These are phyloP conservation scores for Exophiala bonariae DNA, from an alignment of 2,329 filamentous ascomycete species.

Conservation along the genomic window DNA sequence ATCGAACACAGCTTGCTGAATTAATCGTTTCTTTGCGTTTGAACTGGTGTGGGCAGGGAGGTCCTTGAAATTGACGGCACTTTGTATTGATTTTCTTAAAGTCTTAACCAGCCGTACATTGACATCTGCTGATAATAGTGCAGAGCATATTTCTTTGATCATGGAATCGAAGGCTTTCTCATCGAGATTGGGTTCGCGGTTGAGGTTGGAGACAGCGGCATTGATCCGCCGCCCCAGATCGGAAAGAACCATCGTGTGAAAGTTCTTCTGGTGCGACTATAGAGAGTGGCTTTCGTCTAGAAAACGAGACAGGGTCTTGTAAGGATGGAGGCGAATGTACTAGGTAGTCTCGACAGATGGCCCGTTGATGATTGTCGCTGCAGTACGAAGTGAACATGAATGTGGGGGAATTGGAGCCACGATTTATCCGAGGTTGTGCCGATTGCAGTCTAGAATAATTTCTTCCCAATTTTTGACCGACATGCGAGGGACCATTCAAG, in stretches of 20 bases:
- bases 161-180: constrained; percentile 98
- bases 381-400: too few relatives aligned
- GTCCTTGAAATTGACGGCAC: constrained; percentile 91
- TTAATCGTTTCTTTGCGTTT: constrained; percentile 82
- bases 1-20: constrained; percentile 97
- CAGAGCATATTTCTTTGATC: constrained; percentile 97
- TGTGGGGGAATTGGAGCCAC: too few relatives aligned
- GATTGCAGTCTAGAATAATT: too few relatives aligned
- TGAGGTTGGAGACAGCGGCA: constrained; percentile 89
- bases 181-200: constrained; percentile 86
- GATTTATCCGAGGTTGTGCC: too few relatives aligned
- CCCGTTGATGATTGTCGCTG: too few relatives aligned
- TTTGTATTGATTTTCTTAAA: constrained; percentile 89
- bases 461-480: too few relatives aligned
- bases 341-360: too few relatives aligned
- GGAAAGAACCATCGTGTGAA: constrained; percentile 83
- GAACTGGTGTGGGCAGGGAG: constrained; percentile 81
- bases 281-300: too few relatives aligned
- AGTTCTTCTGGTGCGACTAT: neutral
- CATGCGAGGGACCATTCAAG: too few relatives aligned
- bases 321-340: too few relatives aligned
- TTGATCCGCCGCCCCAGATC: constrained; percentile 98
- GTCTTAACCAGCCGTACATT: constrained; percentile 91
- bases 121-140: constrained; percentile 93
- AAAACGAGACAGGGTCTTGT: too few relatives aligned